A percentile compares a stretch with the other conserved stretches of the same genome.
Evolutionary conservation across 2,329 filamentous ascomycete genomes (phyloP).

Genomic region (Cryoendolithus antarcticus): DNA sequence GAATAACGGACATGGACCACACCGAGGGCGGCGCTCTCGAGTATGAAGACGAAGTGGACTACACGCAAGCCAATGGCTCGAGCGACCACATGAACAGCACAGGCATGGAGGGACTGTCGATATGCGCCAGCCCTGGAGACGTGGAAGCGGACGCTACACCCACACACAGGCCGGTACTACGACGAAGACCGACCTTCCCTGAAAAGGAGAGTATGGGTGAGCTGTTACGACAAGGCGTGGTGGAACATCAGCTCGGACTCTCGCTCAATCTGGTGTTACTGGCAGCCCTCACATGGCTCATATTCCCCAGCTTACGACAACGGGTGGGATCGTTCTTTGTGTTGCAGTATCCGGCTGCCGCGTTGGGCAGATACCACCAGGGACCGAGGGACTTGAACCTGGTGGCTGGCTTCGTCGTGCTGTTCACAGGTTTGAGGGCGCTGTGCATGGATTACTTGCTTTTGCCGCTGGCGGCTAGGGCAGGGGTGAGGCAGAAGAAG

Average conservation of each 20-base stretch:
- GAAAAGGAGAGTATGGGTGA: slow-evolving; percentile 21
- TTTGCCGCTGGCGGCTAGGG: slow-evolving; percentile 58
- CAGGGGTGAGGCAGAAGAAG: slow-evolving; percentile 66
- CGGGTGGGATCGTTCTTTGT: slow-evolving; percentile 81
- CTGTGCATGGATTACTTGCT: slow-evolving; percentile 78
- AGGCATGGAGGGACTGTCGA: no score
- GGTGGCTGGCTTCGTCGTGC: slow-evolving; percentile 64
- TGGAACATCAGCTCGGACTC: slow-evolving; percentile 44
- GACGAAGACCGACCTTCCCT: slow-evolving; percentile 5
- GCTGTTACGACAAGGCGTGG: slow-evolving; percentile 24
- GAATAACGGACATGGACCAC: no score
- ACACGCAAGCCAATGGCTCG: no score
- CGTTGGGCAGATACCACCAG: slow-evolving; percentile 52
- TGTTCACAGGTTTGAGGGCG: slow-evolving; percentile 78
- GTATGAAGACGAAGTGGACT: no score
- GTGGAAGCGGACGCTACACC: no score
- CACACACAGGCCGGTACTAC: no score
- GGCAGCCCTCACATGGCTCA: slow-evolving; percentile 67
- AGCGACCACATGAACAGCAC: no score
- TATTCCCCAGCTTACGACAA: slow-evolving; percentile 66
- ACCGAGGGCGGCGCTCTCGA: no score
- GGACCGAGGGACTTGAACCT: slow-evolving; percentile 71
- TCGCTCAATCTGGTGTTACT: slow-evolving; percentile 76
- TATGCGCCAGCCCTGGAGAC: no score
- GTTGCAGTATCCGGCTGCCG: slow-evolving; percentile 53